A percentile compares a stretch with the other conserved stretches of the same genome.
These are phyloP conservation scores for Fusarium austroafricanum DNA, from an alignment of 2,329 filamentous ascomycete genomes.

Conservation along the genomic window DNA sequence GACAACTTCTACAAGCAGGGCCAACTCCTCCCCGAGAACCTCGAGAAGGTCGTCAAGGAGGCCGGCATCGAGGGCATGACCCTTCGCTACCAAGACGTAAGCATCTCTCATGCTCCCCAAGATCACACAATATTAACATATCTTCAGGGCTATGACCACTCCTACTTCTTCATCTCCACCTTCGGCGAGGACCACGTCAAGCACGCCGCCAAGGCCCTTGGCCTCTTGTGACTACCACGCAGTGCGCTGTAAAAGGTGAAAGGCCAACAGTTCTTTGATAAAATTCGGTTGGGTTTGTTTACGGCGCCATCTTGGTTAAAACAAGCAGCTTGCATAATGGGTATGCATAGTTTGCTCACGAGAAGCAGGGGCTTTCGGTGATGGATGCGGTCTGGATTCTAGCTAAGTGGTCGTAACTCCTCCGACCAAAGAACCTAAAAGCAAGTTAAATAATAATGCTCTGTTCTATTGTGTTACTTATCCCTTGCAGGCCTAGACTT, in stretches of 20 bases:
- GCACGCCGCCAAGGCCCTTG: constrained; percentile 87
- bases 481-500: too few species aligned
- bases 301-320: constrained; percentile 17
- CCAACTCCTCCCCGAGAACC: constrained; percentile 94
- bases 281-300: constrained; percentile 22
- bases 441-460: constrained; percentile 30
- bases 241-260: constrained; percentile 39
- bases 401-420: not conserved
- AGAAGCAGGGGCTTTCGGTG: constrained; percentile 9
- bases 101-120: constrained; percentile 31
- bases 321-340: not conserved
- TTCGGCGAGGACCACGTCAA: constrained; percentile 93
- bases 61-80: constrained; percentile 78
- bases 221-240: constrained; percentile 49
- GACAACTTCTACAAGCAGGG: constrained; percentile 97
- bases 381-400: constrained; percentile 13
- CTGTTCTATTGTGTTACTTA: not conserved
- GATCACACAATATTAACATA: not conserved
- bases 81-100: constrained; percentile 82
- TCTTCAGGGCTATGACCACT: constrained; percentile 87
- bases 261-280: constrained; percentile 15
- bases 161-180: constrained; percentile 94
- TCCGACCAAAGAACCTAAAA: constrained; percentile 24
- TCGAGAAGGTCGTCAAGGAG: constrained; percentile 81
- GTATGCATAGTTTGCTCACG: constrained; percentile 9